These are phyloP conservation scores for Paecilomyces dactylethromorphus DNA, from an alignment of 2,329 filamentous ascomycete genomes.

Conservation along the genomic window DNA sequence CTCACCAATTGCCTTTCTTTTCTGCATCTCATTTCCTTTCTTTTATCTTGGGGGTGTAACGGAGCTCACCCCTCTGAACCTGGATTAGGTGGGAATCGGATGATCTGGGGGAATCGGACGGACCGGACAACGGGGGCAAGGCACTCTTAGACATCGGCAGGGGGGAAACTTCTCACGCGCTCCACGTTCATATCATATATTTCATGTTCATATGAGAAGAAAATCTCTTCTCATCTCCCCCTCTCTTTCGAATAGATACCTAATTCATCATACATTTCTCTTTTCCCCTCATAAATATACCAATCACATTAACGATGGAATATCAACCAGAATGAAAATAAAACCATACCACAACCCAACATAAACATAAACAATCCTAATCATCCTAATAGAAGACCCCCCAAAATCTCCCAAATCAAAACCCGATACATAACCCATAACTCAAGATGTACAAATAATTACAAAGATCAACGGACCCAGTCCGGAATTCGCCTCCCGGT, in stretches of 20 bases:
- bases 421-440: too few relatives aligned
- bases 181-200: background rate
- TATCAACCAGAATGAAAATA: too few relatives aligned
- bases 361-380: too few relatives aligned
- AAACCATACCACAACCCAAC: too few relatives aligned
- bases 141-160: background rate
- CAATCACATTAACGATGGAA: background rate
- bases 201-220: background rate
- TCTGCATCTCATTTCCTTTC: background rate
- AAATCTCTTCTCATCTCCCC: background rate
- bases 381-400: too few relatives aligned
- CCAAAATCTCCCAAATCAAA: too few relatives aligned
- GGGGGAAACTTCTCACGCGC: background rate
- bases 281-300: background rate
- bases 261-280: background rate
- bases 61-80: background rate
- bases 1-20: background rate
- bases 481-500: too few relatives aligned
- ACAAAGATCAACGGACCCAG: too few relatives aligned
- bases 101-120: background rate
- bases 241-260: background rate
- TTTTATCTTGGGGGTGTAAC: background rate
- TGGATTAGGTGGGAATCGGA: background rate
- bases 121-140: background rate
- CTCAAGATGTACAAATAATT: too few relatives aligned